These are phyloP conservation scores for Daldinia vernicosa DNA, from an alignment of 495 filamentous ascomycete genomes.

Conservation along the genomic window DNA sequence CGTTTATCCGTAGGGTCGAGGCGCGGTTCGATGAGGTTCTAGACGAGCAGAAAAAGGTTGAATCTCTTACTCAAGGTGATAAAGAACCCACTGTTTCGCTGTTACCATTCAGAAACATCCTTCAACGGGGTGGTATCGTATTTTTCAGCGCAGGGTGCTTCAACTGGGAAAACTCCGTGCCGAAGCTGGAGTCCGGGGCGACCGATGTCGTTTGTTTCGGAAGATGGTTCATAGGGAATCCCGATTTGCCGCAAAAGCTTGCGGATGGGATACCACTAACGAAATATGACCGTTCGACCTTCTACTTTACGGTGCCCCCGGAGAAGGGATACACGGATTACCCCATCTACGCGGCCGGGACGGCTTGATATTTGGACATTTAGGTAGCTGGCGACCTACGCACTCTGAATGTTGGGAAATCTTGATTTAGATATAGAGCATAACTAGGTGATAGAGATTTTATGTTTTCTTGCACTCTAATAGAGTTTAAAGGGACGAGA, in stretches of 20 bases:
- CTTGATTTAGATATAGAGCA: not conserved
- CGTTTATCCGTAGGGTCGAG: constrained; percentile 66
- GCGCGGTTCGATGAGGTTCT: constrained; percentile 61
- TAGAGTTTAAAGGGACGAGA: not conserved
- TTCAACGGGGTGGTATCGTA: constrained; percentile 52
- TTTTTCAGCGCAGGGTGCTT: constrained; percentile 70
- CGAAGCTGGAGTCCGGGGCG: constrained; percentile 59
- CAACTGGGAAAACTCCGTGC: constrained; percentile 56
- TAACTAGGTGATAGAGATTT: not conserved
- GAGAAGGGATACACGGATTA: constrained; percentile 71
- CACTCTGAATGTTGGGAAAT: not conserved
- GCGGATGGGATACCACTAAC: constrained; percentile 62
- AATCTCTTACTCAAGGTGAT: constrained; percentile 45
- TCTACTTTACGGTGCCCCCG: constrained; percentile 60
- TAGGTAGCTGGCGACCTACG: not conserved
- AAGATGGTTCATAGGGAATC: constrained; percentile 70
- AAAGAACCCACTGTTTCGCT: constrained; percentile 55
- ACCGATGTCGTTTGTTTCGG: constrained; percentile 63
- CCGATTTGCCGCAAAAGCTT: constrained; percentile 70
- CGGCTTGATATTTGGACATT: not conserved
- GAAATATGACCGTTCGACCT: constrained; percentile 65
- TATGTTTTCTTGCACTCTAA: not conserved
- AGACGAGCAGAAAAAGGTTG: constrained; percentile 57
- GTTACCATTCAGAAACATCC: constrained; percentile 59
- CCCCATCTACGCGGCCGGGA: constrained; percentile 36